These are phyloP conservation scores for Cercophora sp. DNA, from an alignment of 495 filamentous ascomycete species.

Conservation along the genomic window DNA sequence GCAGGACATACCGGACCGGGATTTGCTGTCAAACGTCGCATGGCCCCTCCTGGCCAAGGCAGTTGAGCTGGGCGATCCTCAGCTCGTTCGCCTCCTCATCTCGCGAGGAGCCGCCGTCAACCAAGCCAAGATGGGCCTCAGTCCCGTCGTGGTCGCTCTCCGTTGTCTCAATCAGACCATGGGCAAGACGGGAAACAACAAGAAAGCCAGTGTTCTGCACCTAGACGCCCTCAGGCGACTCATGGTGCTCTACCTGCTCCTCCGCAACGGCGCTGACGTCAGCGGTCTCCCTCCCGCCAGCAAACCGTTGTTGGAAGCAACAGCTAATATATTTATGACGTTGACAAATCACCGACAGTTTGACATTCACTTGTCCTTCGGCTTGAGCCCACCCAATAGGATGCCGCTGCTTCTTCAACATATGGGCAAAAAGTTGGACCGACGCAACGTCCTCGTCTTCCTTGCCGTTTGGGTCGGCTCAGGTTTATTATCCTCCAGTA, in stretches of 20 bases:
- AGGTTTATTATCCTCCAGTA: too few species aligned
- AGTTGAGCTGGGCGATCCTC: background rate
- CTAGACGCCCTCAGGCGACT: background rate
- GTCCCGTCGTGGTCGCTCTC: background rate
- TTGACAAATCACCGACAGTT: too few species aligned
- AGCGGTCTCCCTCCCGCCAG: background rate
- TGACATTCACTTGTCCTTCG: too few species aligned
- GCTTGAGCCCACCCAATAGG: too few species aligned
- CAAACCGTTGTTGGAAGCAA: background rate
- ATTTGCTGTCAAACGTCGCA: too few species aligned
- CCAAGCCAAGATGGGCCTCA: too few species aligned
- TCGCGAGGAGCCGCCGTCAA: background rate
- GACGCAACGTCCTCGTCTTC: too few species aligned
- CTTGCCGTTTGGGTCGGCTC: too few species aligned
- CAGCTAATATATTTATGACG: too few species aligned
- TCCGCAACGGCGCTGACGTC: background rate
- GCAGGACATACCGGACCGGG: background rate
- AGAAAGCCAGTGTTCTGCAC: background rate
- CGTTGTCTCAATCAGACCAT: background rate
- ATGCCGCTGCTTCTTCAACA: too few species aligned
- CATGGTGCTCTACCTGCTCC: background rate
- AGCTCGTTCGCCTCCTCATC: background rate
- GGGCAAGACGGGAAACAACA: background rate
- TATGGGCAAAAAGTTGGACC: too few species aligned
- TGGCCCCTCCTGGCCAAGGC: background rate